Evolutionary conservation across 2,329 filamentous ascomycete species (phyloP), one percentile per base, ranked within the genome.

Genomic region (Fusarium denticulatum): DNA sequence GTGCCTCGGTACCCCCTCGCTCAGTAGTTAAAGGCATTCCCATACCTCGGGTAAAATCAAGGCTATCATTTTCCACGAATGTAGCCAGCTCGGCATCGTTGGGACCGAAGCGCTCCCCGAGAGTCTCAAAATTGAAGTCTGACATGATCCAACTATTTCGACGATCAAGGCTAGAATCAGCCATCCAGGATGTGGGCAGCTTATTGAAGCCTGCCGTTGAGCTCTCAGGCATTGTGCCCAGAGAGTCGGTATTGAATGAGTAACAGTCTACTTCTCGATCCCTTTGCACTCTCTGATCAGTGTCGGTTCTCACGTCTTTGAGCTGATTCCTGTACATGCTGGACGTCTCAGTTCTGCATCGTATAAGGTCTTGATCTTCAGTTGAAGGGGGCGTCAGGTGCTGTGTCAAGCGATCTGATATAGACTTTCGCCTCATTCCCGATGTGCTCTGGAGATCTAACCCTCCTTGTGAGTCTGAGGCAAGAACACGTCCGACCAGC

Each of bases 71-170:
- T 4, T 49, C 57, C 24, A 46, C 6, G 1, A 60, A n/a, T 7
- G 58, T n/a, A 1, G 58, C 20, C 16, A 72, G 22, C 4, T 45
- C 56, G 16, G 40, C 30, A 2, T 39, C 26, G 14, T 69, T 64
- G 10, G 64, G 34, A 5, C 61, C 46, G 16, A 66, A 59, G 1
- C 55, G 46, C 24, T 72, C 71, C 2, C 62, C 71, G 3, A 69
- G 34, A 4, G 69, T 58, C 37, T 74, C 69, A 36, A 74, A 74
- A 32, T 67, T 65, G 18, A 74, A 71, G 49, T 74, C 72, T 12
- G 70, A 61, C 72, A 74, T 72, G 28, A 69, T 46, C 66, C 69
- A 74, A 15, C 52, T 58, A 26, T 56, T 57, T 18, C 34, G 56
- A 60, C 36, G 37, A 40, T 61, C 66, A 26, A 36, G 20, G 20